Base-by-base conservation (phyloP, 2,329 filamentous ascomycete species). In the Aspergillus viridinutans region DNA sequence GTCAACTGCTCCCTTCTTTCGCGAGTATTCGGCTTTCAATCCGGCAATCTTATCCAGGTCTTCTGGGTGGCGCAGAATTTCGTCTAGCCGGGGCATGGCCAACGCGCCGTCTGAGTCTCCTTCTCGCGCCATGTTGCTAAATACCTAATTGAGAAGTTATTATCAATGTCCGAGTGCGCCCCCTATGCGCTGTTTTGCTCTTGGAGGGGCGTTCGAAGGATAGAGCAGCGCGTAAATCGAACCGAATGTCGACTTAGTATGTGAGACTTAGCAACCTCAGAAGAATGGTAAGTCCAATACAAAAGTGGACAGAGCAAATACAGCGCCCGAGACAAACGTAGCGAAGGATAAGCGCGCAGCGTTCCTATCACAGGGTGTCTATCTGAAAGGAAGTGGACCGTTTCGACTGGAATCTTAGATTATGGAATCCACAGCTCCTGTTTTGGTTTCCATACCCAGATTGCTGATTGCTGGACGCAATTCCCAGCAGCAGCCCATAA, bases 21-120 rank as follows among this genome's bases (percentile, higher is more conserved):
- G 90, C 65, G 86, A 85, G 78, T 97, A 96, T 74, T 99, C 94
- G 64, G 89, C 84, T 78, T 95, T 96, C 71, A 99, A 83, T 49
- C 86, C 86, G 53, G 87, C 81, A 69, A 99, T 93, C 81, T 97
- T 97, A 80, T 99, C 94, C 65, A 99, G 87, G 77, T 99, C 94
- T 72, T 99, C 94, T 3, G 94, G 91, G 71, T 96, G 92, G 69
- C 92, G 90, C 65, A 99, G 87, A 60, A 97, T 85, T 80, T 97
- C 93, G 64, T 92, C 86, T 73, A 99, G 87, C 81, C 92, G 92
- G 9, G 76, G 77, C 73, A 90, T 85, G 49, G 84, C 84, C 61
- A 81, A 77, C 57, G 78, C 79, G 85, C 88, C 85, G 83, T 90
- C 70, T 25, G 71, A 57, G 40, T 70, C 70, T 55, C 63, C 63